These are phyloP conservation scores for Blepharisma undulans DNA, from an alignment of 169 alveolate species.

Conservation along the genomic window DNA sequence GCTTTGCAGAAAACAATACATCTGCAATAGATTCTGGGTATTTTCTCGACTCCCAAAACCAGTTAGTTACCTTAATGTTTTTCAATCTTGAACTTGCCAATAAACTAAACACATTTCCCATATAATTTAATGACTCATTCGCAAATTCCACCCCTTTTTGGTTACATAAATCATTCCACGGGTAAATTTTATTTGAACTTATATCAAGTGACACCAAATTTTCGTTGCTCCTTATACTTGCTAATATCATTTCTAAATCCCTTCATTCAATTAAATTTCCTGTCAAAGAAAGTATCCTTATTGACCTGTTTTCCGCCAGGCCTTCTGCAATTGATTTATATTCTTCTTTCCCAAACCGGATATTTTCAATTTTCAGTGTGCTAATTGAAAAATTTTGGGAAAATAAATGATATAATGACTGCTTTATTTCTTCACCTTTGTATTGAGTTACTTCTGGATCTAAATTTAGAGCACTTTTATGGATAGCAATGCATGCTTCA, in stretches of 20 bases:
- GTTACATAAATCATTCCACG: not conserved
- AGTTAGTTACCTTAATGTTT: not conserved
- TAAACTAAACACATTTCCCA: not conserved
- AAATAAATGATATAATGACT: not conserved
- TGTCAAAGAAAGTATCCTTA: not conserved
- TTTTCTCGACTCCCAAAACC: not conserved
- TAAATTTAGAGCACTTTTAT: not conserved
- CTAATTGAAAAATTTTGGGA: not conserved
- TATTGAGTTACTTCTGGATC: not conserved
- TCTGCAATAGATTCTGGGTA: not conserved
- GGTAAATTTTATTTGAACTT: not conserved
- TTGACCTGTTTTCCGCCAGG: not conserved
- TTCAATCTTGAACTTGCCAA: not conserved
- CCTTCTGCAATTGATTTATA: not conserved
- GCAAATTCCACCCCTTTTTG: not conserved
- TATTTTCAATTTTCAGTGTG: not conserved
- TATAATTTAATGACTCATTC: not conserved
- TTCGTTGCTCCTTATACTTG: not conserved
- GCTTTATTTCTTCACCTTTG: not conserved
- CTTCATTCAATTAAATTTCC: slow-evolving; percentile 24
- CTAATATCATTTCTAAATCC: not conserved
- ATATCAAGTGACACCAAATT: not conserved
- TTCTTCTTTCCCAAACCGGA: not conserved
- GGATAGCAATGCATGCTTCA: not conserved
- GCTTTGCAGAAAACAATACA: not conserved